Conservation (phyloP, 495 filamentous ascomycete genomes). For the Tetracladium setigerum region DNA sequence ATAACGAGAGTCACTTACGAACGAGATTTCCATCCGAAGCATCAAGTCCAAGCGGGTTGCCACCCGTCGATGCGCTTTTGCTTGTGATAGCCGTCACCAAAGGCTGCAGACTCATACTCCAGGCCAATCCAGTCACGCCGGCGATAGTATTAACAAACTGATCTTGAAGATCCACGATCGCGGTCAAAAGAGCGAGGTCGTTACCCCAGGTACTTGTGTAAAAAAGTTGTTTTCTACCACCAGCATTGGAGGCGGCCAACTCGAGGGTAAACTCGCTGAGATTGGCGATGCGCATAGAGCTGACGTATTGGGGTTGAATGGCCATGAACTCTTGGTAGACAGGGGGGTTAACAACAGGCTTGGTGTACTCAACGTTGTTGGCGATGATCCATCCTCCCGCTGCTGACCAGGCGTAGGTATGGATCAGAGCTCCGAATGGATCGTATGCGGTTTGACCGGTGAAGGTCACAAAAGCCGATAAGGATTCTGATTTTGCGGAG, state of each 20-base stretch:
- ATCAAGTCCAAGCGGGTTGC: constrained; percentile 46
- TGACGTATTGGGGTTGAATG: constrained; percentile 24
- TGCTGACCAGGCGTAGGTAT: constrained; percentile 12
- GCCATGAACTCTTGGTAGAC: constrained; percentile 25
- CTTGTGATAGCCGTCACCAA: constrained; percentile 32
- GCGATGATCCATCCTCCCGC: constrained; percentile 8
- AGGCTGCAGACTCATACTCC: constrained; percentile 41
- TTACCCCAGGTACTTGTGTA: constrained; percentile 8
- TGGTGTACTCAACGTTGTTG: constrained; percentile 22
- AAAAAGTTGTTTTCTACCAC: constrained; percentile 30
- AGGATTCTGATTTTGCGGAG: background rate
- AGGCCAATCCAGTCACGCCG: constrained; percentile 29
- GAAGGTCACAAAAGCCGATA: constrained; percentile 8
- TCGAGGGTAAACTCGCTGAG: constrained; percentile 37
- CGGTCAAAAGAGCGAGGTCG: constrained; percentile 25
- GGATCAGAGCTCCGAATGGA: constrained; percentile 23
- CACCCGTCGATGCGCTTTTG: constrained; percentile 35
- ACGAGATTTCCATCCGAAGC: constrained; percentile 27
- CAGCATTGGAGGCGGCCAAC: constrained; percentile 31
- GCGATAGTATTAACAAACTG: constrained; percentile 27
- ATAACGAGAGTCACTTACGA: background rate
- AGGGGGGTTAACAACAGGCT: constrained; percentile 21
- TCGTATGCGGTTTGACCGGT: constrained; percentile 15
- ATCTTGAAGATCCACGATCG: constrained; percentile 29
- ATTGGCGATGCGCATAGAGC: constrained; percentile 32